Base-by-base conservation (phyloP, 2,329 filamentous ascomycete genomes). In the Ophiostoma himal-ulmi region DNA sequence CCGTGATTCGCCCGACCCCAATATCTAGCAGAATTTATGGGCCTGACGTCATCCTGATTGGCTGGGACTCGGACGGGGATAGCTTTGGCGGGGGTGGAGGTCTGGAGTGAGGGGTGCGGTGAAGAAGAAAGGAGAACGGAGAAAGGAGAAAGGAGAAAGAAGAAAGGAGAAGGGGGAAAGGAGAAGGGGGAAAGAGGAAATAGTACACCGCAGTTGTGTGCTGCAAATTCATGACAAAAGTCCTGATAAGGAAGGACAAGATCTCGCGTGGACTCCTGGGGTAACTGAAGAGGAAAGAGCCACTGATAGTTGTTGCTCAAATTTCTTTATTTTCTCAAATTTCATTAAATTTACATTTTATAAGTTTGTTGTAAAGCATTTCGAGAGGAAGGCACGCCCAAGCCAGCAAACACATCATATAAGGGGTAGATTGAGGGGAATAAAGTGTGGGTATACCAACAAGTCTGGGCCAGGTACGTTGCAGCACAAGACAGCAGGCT, bases 61-160 rank as follows among this genome's bases (percentile, higher is more conserved):
- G 71, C 41, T 44, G 13, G 4, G 62, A 39, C 5, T n/a, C 20
- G 34, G 13, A 37, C 14, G 48, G 17, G 39, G 39, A 30, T 52
- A 72, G 69, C 71, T 70, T 69, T 69, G 69, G 69, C 67, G 71
- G 71, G 71, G 67, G 54, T 54, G 44, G 30, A 67, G 68, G 57
- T 65, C 62, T 65, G 36, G 62, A 65, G 62, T 37, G 54, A 54
- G 48, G 36, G 52, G 67, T 64, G 67, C 67, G 62, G 36, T 69
- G 60, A 44, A 41, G n/a, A 67, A 69, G 57, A 30, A 54, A 52
- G 52, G 52, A 64, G 44, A 20, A 26, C 22, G 52, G 52, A 54
- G 52, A 54, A 54, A 54, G 11, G 41, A n/a, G n/a, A n/a, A n/a
- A n/a, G n/a, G n/a, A n/a, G n/a, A n/a, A n/a, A 44, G 30, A 3